Conservation (phyloP, 192 early-diverging fungal genomes). For the Coemansia sp. region DNA sequence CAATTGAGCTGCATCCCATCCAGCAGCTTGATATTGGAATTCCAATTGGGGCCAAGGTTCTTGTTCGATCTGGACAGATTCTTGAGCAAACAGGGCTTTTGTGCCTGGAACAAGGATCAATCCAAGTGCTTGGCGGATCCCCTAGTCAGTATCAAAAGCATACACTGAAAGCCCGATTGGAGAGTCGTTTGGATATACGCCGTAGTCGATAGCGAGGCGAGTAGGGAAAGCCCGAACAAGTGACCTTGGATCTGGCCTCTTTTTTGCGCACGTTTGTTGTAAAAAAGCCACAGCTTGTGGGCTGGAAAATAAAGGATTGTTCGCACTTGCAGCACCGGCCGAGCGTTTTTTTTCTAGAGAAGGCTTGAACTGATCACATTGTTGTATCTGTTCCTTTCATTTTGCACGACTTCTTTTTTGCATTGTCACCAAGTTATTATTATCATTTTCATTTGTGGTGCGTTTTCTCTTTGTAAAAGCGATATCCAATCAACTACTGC, state of each 20-base stretch:
- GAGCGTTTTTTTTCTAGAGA: no score
- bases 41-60: conserved; percentile 47
- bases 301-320: no score
- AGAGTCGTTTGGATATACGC: not conserved
- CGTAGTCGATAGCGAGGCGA: not conserved
- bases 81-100: conserved; percentile 32
- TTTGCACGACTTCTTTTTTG: no score
- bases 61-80: conserved; percentile 25
- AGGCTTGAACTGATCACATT: no score
- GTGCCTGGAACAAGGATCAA: conserved; percentile 8
- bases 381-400: no score
- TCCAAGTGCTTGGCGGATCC: conserved; percentile 36
- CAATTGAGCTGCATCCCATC: conserved; percentile 32
- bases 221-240: not conserved
- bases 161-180: conserved; percentile 33
- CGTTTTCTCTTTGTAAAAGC: no score
- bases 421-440: no score
- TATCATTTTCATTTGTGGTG: no score
- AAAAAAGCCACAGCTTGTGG: not conserved
- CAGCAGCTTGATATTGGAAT: conserved; percentile 39
- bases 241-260: no score
- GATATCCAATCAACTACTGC: not conserved
- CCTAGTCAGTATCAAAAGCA: conserved; percentile 36
- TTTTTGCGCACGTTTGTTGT: no score
- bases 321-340: no score